phyloP scores from a whole-genome alignment of 2,329 filamentous ascomycete genomes.

The Epichloe sibirici region DNA sequence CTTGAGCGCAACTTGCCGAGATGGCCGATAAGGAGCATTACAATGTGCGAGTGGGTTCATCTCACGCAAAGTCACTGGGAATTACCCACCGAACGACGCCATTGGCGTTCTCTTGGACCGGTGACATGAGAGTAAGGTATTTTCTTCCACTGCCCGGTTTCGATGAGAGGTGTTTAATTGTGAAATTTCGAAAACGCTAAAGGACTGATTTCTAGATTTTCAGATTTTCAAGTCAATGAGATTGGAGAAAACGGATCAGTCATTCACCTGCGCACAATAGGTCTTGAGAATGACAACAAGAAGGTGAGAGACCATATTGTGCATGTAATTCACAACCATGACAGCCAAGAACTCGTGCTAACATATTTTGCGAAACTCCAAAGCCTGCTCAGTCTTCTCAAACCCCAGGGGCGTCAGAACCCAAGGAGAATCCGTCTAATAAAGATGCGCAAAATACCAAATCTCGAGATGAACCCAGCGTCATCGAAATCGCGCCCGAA shows the following conservation, averaged over 20 bases:
- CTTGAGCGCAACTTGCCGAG: neutral
- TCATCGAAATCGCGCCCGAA: constrained; percentile 18
- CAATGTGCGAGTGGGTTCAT: constrained; percentile 18
- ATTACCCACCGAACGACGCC: constrained; percentile 29
- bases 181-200: neutral
- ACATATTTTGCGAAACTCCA: neutral
- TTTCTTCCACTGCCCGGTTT: neutral
- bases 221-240: constrained; percentile 88
- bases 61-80: constrained; percentile 24
- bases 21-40: constrained; percentile 22
- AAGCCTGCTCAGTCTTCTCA: constrained; percentile 10
- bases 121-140: constrained; percentile 27
- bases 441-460: constrained; percentile 8
- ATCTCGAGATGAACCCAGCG: constrained; percentile 8
- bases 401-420: constrained; percentile 6
- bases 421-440: neutral
- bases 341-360: neutral
- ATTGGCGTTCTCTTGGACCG: constrained; percentile 24
- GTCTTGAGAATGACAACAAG: constrained; percentile 11
- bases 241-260: constrained; percentile 66
- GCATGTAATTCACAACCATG: neutral
- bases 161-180: neutral
- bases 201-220: constrained; percentile 45
- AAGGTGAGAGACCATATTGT: constrained; percentile 4
- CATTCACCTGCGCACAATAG: constrained; percentile 51